Percentiles rank a stretch among this genome's conserved stretches.
phyloP scores from a whole-genome alignment of 768 basidiomycete species.

The Hypholoma sublateritium region DNA sequence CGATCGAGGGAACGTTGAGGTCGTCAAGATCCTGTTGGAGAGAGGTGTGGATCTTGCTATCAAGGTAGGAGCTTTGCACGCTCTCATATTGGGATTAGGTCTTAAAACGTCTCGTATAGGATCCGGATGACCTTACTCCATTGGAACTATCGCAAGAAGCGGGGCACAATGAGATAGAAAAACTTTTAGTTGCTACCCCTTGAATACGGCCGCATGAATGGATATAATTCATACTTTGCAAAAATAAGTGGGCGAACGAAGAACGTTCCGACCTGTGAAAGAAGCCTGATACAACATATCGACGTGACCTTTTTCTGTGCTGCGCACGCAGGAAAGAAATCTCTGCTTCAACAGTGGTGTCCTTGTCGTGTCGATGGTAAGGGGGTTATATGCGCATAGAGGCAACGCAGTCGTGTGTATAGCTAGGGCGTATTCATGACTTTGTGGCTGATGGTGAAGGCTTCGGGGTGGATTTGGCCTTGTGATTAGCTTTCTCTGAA shows the following conservation, averaged over 20 bases:
- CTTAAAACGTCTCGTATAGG: slow-evolving; percentile 39
- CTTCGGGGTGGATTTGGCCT: neutral
- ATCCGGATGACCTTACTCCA: slow-evolving; percentile 65
- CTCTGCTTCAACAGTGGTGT: neutral
- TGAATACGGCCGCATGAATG: slow-evolving; percentile 15
- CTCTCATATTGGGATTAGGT: neutral
- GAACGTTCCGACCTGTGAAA: neutral
- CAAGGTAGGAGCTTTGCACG: slow-evolving; percentile 44
- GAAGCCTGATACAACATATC: neutral
- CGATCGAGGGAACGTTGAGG: slow-evolving; percentile 68
- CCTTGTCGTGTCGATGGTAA: neutral
- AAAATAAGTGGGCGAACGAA: neutral
- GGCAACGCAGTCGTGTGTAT: neutral
- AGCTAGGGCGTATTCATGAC: neutral
- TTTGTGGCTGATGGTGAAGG: neutral
- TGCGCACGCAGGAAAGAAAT: neutral
- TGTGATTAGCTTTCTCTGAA: neutral
- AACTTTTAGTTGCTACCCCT: slow-evolving; percentile 20
- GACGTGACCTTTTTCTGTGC: neutral
- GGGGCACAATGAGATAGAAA: slow-evolving; percentile 54
- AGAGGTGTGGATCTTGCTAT: slow-evolving; percentile 64
- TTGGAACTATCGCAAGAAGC: slow-evolving; percentile 59
- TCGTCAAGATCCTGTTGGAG: slow-evolving; percentile 57
- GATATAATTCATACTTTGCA: slow-evolving; percentile 4
- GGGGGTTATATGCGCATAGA: neutral